Evolutionary conservation across 2,329 filamentous ascomycete genomes (phyloP).

Genomic region (Claviceps purpurea): DNA sequence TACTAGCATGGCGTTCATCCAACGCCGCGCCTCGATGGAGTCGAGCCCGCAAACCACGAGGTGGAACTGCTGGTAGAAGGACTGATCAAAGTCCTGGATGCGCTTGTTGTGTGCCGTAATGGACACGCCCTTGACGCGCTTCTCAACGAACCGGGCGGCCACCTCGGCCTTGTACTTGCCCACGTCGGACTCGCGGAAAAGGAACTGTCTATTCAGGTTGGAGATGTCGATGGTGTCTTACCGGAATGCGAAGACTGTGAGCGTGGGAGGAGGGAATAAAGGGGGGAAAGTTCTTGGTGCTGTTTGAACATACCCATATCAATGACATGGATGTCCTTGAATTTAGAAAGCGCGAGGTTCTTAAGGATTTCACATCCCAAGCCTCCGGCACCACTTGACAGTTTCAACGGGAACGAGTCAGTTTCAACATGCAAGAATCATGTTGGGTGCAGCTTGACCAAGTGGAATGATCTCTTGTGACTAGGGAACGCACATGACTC

Average conservation of each 20-base stretch:
- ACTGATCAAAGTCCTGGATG: constrained; percentile 93
- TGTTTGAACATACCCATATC: constrained; percentile 65
- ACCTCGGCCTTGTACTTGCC: constrained; percentile 90
- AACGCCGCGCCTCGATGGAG: constrained; percentile 92
- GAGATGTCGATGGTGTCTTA: constrained; percentile 95
- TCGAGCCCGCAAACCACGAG: constrained; percentile 89
- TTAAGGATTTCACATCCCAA: constrained; percentile 95
- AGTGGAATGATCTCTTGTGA: no score
- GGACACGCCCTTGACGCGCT: constrained; percentile 73
- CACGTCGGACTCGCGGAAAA: constrained; percentile 85
- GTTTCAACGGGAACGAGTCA: background rate
- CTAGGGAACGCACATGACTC: constrained; percentile 33
- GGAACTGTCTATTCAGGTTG: constrained; percentile 93
- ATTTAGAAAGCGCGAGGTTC: constrained; percentile 86
- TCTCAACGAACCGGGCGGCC: constrained; percentile 82
- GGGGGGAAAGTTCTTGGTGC: background rate
- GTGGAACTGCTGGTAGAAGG: constrained; percentile 95
- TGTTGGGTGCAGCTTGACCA: no score
- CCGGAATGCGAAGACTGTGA: background rate
- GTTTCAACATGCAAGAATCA: background rate
- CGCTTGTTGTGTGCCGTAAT: constrained; percentile 90
- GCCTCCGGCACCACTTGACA: constrained; percentile 70
- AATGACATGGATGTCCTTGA: constrained; percentile 95
- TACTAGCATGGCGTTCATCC: constrained; percentile 93
- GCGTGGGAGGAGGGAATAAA: background rate